Base-by-base conservation (phyloP, 2,329 filamentous ascomycete species). In the Lomentospora prolificans region DNA sequence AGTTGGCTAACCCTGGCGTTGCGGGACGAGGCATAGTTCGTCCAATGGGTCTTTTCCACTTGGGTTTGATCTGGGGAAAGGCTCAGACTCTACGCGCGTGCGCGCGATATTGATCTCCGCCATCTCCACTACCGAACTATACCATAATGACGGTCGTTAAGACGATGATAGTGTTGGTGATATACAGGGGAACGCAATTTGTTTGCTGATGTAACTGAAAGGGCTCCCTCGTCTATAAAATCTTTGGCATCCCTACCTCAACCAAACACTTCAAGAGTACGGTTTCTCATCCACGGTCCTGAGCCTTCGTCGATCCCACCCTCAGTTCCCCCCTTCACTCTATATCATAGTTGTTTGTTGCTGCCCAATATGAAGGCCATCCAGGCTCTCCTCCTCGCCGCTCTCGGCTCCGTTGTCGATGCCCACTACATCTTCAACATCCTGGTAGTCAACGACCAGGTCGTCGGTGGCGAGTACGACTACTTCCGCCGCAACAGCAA, bases 401-500 rank as follows among this genome's bases (percentile, higher is more conserved):
- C 59, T 9, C 41, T 60, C 27, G 60, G 60, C 33, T 56, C 59
- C 10, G 56, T 57, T 22, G 57, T 41, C n/a, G 57, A 62, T 28
- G 63, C 63, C 8, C 67, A 68, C 63, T 69, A 69, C 61, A 69
- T 69, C 59, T 67, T 72, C 59, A 68, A 66, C 59, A 67, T 67
- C 55, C 64, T 71, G 50, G 67, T 70, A 52, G 69, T 75, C 64
- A 75, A 77, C 63, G 75, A 70, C 61, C 62, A 65, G 57, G 67
- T 64, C 54, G 64, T 68, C 55, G 73, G 71, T 50, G 71, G 69
- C 52, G 69, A 72, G 55, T 74, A 70, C 64, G 67, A 69, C 48
- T 78, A 78, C 67, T 72, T 79, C 61, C 74, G 77, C 59, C 64
- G 61, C 57, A 72, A 72, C 62, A 70, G 67, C 59, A 72, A 71